Percentiles rank a stretch among this genome's conserved stretches.
Evolutionary conservation across 345 rosid species (phyloP).

Genomic region (Turritis glabra): DNA sequence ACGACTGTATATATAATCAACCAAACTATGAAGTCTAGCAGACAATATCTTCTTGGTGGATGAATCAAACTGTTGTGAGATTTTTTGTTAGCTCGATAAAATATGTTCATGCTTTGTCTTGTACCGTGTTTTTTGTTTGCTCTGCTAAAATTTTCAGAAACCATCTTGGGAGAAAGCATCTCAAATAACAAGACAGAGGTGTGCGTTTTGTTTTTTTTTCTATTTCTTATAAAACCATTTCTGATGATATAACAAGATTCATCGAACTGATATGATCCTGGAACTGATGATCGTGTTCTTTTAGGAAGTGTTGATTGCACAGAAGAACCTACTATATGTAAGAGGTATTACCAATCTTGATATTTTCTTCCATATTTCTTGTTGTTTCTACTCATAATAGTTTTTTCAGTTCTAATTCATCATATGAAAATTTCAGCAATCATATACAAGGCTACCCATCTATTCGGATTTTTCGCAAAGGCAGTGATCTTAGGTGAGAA

Average conservation of each 20-base stretch:
- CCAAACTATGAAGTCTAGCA: not conserved
- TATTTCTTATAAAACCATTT: not conserved
- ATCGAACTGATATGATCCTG: constrained; percentile 68
- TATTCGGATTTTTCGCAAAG: constrained; percentile 90
- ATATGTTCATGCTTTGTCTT: not conserved
- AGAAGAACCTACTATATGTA: constrained; percentile 62
- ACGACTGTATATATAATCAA: not conserved
- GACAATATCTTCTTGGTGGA: not conserved
- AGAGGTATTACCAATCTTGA: constrained; percentile 54
- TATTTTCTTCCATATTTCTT: constrained; percentile 14
- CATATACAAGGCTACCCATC: constrained; percentile 98
- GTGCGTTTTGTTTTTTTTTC: constrained; percentile 7
- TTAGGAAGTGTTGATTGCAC: constrained; percentile 91
- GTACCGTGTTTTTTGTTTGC: not conserved
- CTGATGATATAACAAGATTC: not conserved
- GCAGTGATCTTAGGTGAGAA: constrained; percentile 70
- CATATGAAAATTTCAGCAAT: constrained; percentile 48
- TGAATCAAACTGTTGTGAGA: not conserved
- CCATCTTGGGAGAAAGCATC: constrained; percentile 97
- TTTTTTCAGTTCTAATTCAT: not conserved
- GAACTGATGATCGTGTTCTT: constrained; percentile 75
- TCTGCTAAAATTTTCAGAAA: constrained; percentile 57
- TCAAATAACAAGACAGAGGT: constrained; percentile 74
- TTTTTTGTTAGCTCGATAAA: not conserved
- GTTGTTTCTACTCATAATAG: not conserved